These are phyloP conservation scores for Boechera retrofracta DNA, from an alignment of 345 rosid species.

Conservation along the genomic window DNA sequence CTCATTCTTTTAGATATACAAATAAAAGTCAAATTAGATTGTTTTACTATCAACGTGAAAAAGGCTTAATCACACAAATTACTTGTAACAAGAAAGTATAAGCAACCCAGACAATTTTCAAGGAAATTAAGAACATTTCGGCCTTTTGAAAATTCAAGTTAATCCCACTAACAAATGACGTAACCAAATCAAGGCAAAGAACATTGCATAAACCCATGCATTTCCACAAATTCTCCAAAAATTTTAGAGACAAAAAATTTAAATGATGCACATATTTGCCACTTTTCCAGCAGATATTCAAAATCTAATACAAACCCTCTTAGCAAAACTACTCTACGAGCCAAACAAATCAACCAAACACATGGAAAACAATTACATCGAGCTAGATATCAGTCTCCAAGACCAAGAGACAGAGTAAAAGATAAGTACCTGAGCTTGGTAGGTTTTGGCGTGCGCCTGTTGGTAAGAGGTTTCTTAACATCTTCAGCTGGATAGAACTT, in stretches of 20 bases:
- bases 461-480: constrained; percentile 70
- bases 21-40: background rate
- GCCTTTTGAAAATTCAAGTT: background rate
- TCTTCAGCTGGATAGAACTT: constrained; percentile 82
- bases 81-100: too few relatives aligned
- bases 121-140: background rate
- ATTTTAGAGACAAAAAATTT: background rate
- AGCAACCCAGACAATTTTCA: background rate
- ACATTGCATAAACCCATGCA: background rate
- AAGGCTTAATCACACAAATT: background rate
- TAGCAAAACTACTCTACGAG: background rate
- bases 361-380: background rate
- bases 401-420: background rate
- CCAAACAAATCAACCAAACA: background rate
- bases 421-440: constrained; percentile 58
- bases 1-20: background rate
- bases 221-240: background rate
- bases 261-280: background rate
- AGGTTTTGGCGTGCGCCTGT: constrained; percentile 68
- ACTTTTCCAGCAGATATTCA: background rate
- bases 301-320: background rate
- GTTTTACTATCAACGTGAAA: background rate
- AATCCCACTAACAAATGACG: background rate
- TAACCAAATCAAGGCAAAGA: background rate
- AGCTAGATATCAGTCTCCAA: background rate